Conservation (phyloP, 108 stramenopile genomes). For the Phaeodactylum tricornutum region DNA sequence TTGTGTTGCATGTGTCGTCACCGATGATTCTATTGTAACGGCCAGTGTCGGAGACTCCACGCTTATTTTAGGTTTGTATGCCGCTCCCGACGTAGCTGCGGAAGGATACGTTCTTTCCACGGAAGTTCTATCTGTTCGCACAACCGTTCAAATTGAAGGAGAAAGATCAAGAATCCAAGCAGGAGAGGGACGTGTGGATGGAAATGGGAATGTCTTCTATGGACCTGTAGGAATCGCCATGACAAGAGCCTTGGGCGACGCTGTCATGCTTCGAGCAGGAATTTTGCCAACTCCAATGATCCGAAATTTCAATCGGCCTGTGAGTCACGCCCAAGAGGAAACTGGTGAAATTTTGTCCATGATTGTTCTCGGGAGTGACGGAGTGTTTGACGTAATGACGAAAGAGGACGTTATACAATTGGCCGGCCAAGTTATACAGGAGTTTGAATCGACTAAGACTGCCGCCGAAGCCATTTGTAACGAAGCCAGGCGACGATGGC, state of each 20-base stretch:
- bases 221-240: constrained; percentile 28
- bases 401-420: no score
- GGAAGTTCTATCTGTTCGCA: constrained; percentile 5
- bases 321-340: constrained; percentile 2
- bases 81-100: neutral
- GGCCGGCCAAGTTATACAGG: no score
- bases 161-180: constrained; percentile 15
- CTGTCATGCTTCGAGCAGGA: constrained; percentile 19
- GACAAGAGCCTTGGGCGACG: constrained; percentile 21
- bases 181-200: constrained; percentile 10
- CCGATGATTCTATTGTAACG: neutral
- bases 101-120: neutral
- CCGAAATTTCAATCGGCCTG: neutral
- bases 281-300: constrained; percentile 20
- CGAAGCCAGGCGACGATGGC: no score
- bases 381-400: neutral
- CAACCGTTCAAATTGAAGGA: constrained; percentile 2
- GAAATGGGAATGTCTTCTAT: constrained; percentile 25
- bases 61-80: neutral
- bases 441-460: no score
- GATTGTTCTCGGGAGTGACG: constrained; percentile 1
- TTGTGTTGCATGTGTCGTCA: constrained; percentile 9
- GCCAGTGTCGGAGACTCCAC: constrained; percentile 26
- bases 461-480: no score
- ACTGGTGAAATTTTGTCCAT: constrained; percentile 5